Evolutionary conservation across 2,329 filamentous ascomycete genomes (phyloP).

Genomic region (Colletotrichum zoysiae): DNA sequence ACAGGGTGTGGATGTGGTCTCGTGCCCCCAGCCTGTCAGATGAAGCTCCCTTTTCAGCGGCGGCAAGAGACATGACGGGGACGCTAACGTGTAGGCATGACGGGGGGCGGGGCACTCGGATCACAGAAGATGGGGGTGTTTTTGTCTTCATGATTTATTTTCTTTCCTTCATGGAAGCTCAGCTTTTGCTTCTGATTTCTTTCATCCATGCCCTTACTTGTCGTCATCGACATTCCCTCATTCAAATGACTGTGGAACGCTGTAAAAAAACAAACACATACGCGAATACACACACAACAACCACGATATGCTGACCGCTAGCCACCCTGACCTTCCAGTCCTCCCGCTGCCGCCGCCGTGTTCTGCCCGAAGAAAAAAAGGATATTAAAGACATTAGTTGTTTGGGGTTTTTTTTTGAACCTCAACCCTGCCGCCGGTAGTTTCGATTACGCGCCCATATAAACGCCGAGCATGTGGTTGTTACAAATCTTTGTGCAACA

Average conservation of each 20-base stretch:
- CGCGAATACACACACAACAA: neutral
- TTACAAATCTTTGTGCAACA: conserved; percentile 35
- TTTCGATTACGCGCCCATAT: conserved; percentile 14
- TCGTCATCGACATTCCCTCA: neutral
- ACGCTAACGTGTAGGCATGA: neutral
- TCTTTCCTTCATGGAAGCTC: neutral
- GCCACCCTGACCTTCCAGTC: neutral
- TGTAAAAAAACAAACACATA: neutral
- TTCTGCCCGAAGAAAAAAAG: conserved; percentile 17
- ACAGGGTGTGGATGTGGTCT: conserved; percentile 13
- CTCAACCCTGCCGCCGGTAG: neutral
- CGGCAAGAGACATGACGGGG: neutral
- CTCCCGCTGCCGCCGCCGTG: conserved; percentile 16
- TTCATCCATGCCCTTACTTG: neutral
- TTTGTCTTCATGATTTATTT: no score
- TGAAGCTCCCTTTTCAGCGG: neutral
- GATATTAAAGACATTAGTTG: conserved; percentile 37
- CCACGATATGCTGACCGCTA: neutral
- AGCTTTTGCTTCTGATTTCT: conserved; percentile 9
- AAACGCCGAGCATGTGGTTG: conserved; percentile 39
- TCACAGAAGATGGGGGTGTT: neutral
- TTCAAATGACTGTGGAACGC: conserved; percentile 8
- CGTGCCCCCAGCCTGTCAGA: conserved; percentile 20
- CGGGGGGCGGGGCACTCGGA: neutral
- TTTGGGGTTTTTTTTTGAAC: neutral